These are phyloP conservation scores for Leptographium radiaticola DNA, from an alignment of 2,329 filamentous ascomycete genomes.

Conservation along the genomic window DNA sequence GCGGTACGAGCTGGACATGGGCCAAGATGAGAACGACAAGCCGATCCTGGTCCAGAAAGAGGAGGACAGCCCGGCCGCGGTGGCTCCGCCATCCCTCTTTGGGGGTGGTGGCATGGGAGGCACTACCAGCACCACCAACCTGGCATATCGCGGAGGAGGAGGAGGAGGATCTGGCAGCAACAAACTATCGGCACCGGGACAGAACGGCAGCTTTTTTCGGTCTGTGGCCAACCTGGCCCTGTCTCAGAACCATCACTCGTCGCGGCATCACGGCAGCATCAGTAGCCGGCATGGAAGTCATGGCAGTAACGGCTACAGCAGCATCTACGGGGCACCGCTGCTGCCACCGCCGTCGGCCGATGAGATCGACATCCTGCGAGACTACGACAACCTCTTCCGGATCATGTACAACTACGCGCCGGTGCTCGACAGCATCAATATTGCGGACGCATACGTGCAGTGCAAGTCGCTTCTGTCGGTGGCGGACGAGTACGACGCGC, in stretches of 20 bases:
- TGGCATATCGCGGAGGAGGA: slow-evolving; percentile 28
- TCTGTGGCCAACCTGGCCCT: slow-evolving; percentile 69
- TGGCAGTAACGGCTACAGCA: background rate
- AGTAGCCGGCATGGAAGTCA: background rate
- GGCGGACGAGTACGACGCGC: slow-evolving; percentile 89
- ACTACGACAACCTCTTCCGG: slow-evolving; percentile 92
- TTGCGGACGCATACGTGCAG: slow-evolving; percentile 84
- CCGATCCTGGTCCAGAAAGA: slow-evolving; percentile 83
- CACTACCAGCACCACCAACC: slow-evolving; percentile 29
- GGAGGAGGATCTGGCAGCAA: slow-evolving; percentile 19
- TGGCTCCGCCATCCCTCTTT: slow-evolving; percentile 37
- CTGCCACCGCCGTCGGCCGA: slow-evolving; percentile 37
- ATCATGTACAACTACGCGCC: slow-evolving; percentile 93
- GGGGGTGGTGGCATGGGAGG: slow-evolving; percentile 25
- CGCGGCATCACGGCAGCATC: slow-evolving; percentile 21
- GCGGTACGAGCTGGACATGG: slow-evolving; percentile 79
- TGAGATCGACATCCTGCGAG: slow-evolving; percentile 66
- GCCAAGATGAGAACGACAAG: slow-evolving; percentile 58
- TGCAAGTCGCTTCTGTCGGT: slow-evolving; percentile 80
- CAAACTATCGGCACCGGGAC: slow-evolving; percentile 11
- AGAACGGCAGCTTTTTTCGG: slow-evolving; percentile 56
- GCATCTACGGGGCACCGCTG: slow-evolving; percentile 10
- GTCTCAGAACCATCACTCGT: slow-evolving; percentile 25
- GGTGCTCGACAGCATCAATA: slow-evolving; percentile 69
- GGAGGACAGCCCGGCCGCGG: slow-evolving; percentile 21